Base-by-base conservation (phyloP, 306 rosid genomes). In the Datisca glomerata region DNA sequence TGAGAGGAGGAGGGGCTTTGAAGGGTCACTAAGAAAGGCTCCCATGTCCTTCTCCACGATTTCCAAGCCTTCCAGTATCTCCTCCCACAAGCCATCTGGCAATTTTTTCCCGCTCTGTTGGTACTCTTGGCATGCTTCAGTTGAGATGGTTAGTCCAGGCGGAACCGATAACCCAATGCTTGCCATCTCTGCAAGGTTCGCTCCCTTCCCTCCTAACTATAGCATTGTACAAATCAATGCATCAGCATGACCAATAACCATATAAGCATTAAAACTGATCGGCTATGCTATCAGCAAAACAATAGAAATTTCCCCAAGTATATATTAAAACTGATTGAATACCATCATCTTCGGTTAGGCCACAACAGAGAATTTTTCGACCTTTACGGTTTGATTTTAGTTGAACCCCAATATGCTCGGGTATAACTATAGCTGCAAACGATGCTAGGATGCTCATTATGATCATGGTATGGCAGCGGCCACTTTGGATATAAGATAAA, bases 121-220 rank as follows among this genome's bases (percentile, higher is more conserved):
- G 55, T 89, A 89, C 60, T 84, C 98, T 68, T 84, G 93, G 55
- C 98, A 89, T 34, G 95, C 93, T 61, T 84, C 95, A 15, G 98
- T 84, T 60, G 98, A 89, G 47, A 89, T 73, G 40, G 98, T 89
- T n/a, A 89, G 86, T 41, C 98, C 95, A 36, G 95, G 84, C 0
- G 95, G 98, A 45, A 89, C 95, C 1, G 86, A 84, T 28, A 89
- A 68, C 11, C 95, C 95, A 20, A 89, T 83, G 68, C 71, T 80
- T 35, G 98, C 86, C 98, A 89, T 89, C 70, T 89, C 98, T 51
- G 95, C 98, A 22, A 89, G 72, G 68, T 89, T 89, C 13, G 98
- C 95, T 6, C 98, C 98, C 60, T 89, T 89, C 57, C 98, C 98
- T 64, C 98, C 98, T 59, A 89, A 62, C 98, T 89, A 42, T 24